phyloP scores from a whole-genome alignment of 169 alveolate genomes.

The Besnoitia besnoiti region DNA sequence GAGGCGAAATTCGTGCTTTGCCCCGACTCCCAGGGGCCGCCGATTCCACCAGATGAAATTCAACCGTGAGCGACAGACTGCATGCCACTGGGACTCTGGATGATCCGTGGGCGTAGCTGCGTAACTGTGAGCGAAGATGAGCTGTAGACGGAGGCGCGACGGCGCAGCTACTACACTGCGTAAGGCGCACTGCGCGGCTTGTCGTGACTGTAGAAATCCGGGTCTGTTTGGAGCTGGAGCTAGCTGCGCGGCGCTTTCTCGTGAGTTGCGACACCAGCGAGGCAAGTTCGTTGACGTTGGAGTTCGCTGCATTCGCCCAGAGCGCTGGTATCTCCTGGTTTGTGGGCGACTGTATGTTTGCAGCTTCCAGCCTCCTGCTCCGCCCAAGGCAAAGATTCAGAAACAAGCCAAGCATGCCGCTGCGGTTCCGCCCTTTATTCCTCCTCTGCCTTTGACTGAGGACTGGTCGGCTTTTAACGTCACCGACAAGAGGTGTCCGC shows the following conservation, averaged over 20 bases:
- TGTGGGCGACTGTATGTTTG: not conserved
- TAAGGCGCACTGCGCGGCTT: no score
- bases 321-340: not conserved
- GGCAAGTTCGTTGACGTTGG: no score
- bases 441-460: not conserved
- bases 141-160: no score
- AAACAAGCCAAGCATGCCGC: not conserved
- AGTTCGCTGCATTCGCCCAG: no score
- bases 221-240: no score
- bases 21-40: slow-evolving; percentile 27
- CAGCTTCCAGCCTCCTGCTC: not conserved
- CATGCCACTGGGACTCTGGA: no score
- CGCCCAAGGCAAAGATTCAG: not conserved
- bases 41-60: slow-evolving; percentile 22
- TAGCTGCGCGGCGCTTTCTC: no score
- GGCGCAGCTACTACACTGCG: no score
- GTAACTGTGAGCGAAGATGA: no score
- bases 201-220: no score
- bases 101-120: no score
- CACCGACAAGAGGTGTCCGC: not conserved
- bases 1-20: slow-evolving; percentile 7
- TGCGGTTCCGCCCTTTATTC: not conserved
- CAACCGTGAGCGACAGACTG: not conserved
- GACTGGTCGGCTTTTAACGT: not conserved
- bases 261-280: no score